Evolutionary conservation across 805 yeast species (phyloP).

Genomic region (Candida cerambycidarum): DNA sequence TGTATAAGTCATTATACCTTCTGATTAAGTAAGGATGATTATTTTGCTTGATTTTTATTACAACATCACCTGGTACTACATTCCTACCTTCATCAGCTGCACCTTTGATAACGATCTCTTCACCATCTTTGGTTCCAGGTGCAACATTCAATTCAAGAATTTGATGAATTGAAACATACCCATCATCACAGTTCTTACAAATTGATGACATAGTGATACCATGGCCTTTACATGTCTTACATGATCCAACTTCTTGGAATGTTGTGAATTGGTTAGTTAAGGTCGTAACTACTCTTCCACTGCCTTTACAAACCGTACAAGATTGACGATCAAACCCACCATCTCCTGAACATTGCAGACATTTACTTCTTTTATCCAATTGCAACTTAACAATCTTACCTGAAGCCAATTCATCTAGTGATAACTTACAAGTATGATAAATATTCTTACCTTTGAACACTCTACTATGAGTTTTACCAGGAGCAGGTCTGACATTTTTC

Average conservation of each 20-base stretch:
- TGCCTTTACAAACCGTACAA: constrained; percentile 44
- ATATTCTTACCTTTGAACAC: constrained; percentile 52
- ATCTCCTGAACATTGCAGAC: constrained; percentile 50
- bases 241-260: constrained; percentile 34
- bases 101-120: constrained; percentile 51
- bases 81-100: constrained; percentile 66
- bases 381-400: constrained; percentile 60
- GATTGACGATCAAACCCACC: constrained; percentile 46
- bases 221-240: constrained; percentile 35
- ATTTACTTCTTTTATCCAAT: constrained; percentile 49
- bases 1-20: constrained; percentile 43
- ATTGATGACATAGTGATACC: constrained; percentile 31
- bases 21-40: constrained; percentile 41
- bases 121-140: constrained; percentile 57
- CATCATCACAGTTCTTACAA: constrained; percentile 32
- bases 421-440: constrained; percentile 51
- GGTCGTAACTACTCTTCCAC: constrained; percentile 47
- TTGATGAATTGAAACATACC: constrained; percentile 47
- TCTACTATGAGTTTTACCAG: constrained; percentile 10
- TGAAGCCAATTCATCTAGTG: constrained; percentile 54
- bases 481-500: constrained; percentile 23
- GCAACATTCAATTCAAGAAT: constrained; percentile 52
- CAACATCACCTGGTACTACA: constrained; percentile 65
- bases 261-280: constrained; percentile 42
- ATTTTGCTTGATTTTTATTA: constrained; percentile 50